Base-by-base conservation (phyloP, 2,329 filamentous ascomycete genomes). In the Aspergillus pseudoterreus region DNA sequence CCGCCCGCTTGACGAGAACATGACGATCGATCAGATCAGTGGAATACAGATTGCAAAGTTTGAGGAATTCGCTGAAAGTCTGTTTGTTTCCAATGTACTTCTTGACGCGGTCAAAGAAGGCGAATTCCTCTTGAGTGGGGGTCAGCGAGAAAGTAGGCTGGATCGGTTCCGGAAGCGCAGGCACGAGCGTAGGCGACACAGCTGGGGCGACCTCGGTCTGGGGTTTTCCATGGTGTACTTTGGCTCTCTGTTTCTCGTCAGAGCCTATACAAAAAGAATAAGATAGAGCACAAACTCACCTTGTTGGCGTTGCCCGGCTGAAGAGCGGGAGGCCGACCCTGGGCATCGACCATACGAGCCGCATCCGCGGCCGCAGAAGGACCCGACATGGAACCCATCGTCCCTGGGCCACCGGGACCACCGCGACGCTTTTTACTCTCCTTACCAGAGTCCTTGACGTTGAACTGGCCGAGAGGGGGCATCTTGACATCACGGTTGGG, bases 61-160 rank as follows among this genome's bases (percentile, higher is more conserved):
- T 99, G 57, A 99, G 75, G 71, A 99, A 99, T 69, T 99, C 94
- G 62, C 89, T 92, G 81, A 95, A 95, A 2, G 87, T 87, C 50
- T 90, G 88, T 69, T 95, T 88, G 70, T 97, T 97, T 55, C 87
- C 86, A 52, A 99, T 90, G 64, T 87, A 92, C 72, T 99, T 99
- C 80, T 96, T 97, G 15, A 94, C 91, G 6, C 91, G 86, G 55
- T 99, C 94, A 63, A 99, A 99, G 73, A 97, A 97, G 2, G 85
- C 85, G 47, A 97, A 80, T 66, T 97, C 92, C 52, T 97, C 92
- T 49, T 85, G 82, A 21, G 82, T 88, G 1, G 90, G 88, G n/a
- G 85, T 84, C 8, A 85, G 78, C 1, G 85, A 83, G 0, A 85
- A 82, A 0, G 84, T 85, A 1, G 92, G 91, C 12, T 88, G 85